Percentiles rank a stretch among this genome's conserved stretches.
phyloP scores from a whole-genome alignment of 805 yeast species.

The Nakazawaea wickerhamii region DNA sequence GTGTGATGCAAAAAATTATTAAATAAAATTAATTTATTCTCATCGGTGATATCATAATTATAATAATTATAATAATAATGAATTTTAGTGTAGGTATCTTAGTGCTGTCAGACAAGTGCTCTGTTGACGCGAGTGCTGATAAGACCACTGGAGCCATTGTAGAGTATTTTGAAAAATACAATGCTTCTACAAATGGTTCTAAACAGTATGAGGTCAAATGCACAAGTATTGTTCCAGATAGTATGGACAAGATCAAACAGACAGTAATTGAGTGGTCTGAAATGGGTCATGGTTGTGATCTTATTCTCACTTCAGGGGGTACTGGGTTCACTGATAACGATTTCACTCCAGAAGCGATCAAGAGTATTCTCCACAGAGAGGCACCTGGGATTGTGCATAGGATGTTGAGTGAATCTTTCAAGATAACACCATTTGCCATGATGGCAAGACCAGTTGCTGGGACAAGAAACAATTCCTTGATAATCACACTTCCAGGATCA shows the following conservation, averaged over 20 bases:
- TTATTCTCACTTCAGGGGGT: constrained; percentile 47
- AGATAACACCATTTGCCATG: constrained; percentile 42
- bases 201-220: constrained; percentile 12
- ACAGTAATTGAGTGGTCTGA: constrained; percentile 23
- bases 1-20: no score
- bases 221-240: constrained; percentile 32
- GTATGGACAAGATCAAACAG: constrained; percentile 25
- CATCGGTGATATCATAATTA: no score
- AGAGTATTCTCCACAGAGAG: constrained; percentile 33
- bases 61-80: no score
- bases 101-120: constrained; percentile 38
- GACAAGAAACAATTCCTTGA: constrained; percentile 27
- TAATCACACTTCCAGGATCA: constrained; percentile 48
- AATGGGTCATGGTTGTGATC: constrained; percentile 15
- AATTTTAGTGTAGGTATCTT: constrained; percentile 27
- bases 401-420: constrained; percentile 38
- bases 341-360: constrained; percentile 46
- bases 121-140: constrained; percentile 26
- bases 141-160: constrained; percentile 26
- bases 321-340: constrained; percentile 45
- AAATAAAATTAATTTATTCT: not conserved
- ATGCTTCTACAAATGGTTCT: constrained; percentile 10
- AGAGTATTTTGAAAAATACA: constrained; percentile 15
- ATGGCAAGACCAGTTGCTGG: constrained; percentile 50
- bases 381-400: constrained; percentile 47